Base-by-base conservation (phyloP, 164 flowering plant genomes). In the Nelumbo lutea region DNA sequence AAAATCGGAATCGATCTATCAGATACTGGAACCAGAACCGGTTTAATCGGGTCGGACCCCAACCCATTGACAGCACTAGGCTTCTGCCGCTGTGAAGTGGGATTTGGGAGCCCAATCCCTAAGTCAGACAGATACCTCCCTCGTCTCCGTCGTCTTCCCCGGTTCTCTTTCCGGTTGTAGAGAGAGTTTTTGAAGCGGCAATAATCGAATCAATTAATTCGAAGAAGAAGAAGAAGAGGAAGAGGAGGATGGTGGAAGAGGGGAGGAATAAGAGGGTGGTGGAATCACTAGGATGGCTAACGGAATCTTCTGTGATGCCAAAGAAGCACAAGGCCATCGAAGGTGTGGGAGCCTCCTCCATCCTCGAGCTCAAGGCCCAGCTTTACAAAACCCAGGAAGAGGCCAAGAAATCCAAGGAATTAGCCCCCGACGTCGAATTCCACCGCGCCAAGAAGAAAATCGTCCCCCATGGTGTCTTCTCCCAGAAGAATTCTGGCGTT, bases 221-320 rank as follows among this genome's bases (percentile, higher is more conserved):
- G 46, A 11, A 63, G 52, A 6, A 42, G 40, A 53, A 43, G 42
- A 44, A 44, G 60, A 42, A 13, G 9, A 45, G 50, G 51, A 10
- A 27, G 27, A 27, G 27, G 27, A 27, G 27, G 64, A 70, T 63
- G 77, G 74, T 65, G 76, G 86, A 71, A 70, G 79, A 73, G 60
- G 78, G 70, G 63, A 77, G 42, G 73, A 75, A 61, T 79, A 70
- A 76, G 87, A 83, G 78, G 86, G 81, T 70, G 73, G 91, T 83
- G 61, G 96, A 92, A 39, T 95, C 98, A 15, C 73, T 95, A 69
- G 99, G 98, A 88, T 95, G 99, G 99, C 84, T 95, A 27, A 95
- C 99, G 75, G 98, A 95, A 56, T 92, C 99, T 0, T 61, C 98
- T 1, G 79, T 95, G 38, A 85, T 92, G 96, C 98, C 99, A 40